Evolutionary conservation across 768 basidiomycete genomes (phyloP), one percentile per base, ranked within the genome.

Genomic region (Lactarius sp.): DNA sequence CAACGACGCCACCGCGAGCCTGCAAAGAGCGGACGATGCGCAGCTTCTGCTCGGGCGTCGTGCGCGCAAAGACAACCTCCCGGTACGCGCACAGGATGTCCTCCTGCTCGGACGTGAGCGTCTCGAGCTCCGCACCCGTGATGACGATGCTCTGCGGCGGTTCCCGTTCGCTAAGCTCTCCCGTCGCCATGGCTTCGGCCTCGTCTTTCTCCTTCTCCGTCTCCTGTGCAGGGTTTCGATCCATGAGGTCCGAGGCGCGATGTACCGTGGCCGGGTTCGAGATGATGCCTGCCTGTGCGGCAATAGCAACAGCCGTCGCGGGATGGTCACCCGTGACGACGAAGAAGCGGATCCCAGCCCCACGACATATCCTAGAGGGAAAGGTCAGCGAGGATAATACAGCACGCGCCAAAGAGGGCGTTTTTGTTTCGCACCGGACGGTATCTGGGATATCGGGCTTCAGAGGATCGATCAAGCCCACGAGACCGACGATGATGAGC

Each of bases 261-360:
- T 81, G 77, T 14, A 81, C 71, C 0, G 69, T 52, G 3, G 61
- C 56, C 0, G 76, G 63, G 42, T 78, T 71, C 4, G 80, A 77
- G 51, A 85, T 76, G 64, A 85, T 83, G 31, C 85, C 80, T n/a
- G 83, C 83, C 66, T 85, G 82, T 12, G 77, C 74, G 12, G 85
- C 85, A 63, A 88, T 87, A 0, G 87, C 84, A 4, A 80, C 75
- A 0, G 84, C 85, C 0, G 86, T 88, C 14, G 80, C 74, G 34
- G 82, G 78, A 70, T 86, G 75, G 75, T 89, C 81, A 56, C 81
- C 81, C 10, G 82, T 83, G 60, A 87, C 83, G 76, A 88, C 83
- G 68, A 81, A 80, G 69, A 86, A 83, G 12, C 85, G 78, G 52
- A 86, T 82, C 5, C 84, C 84, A 8, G 85, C 86, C 14, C 78